Evolutionary conservation across 2,329 filamentous ascomycete species (phyloP), one percentile per base, ranked within the genome.

Genomic region (Pseudocercospora eumusae): DNA sequence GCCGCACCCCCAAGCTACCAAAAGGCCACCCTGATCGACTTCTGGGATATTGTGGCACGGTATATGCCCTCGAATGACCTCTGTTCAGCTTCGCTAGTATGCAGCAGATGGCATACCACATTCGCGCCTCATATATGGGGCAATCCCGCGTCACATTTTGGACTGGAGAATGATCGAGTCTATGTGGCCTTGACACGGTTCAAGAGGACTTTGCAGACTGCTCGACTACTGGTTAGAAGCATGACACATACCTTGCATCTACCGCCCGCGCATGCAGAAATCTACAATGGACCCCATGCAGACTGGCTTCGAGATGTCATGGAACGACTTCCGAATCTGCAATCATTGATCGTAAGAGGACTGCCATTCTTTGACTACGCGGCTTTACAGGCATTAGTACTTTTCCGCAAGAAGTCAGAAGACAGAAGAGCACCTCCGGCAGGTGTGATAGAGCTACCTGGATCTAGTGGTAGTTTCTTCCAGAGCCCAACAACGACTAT

Each of bases 361-460:
- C 73, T 87, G 53, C 83, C 84, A 0, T 87, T 86, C 70, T 87
- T 88, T 68, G 85, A 88, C 60, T 84, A 88, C 70, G 80, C 81
- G 63, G 79, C 83, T 18, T 78, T 87, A 58, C 75, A 80, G 60
- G 82, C 80, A 2, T 69, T 87, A 59, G 59, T 55, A 6, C 31
- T 63, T 1, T 62, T 62, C 21, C 36, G 56, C 21, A 63, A 59
- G n/a, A 79, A 76, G 57, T 70, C 75, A 13, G 57, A 59, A 11
- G 57, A 56, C 28, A 42, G 76, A 71, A 64, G 49, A 63, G 33
- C 18, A 62, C 49, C 53, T 58, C 61, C 68, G 4, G 20, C 33
- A 50, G 67, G 69, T 15, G 56, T 68, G 4, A 61, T 73, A 3
- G 67, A 71, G 36, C 74, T 75, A 31, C 77, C 77, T 10, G 70